Evolutionary conservation across 1,284 basidiomycete species (phyloP).

Genomic region (Rhodotorula sp.): DNA sequence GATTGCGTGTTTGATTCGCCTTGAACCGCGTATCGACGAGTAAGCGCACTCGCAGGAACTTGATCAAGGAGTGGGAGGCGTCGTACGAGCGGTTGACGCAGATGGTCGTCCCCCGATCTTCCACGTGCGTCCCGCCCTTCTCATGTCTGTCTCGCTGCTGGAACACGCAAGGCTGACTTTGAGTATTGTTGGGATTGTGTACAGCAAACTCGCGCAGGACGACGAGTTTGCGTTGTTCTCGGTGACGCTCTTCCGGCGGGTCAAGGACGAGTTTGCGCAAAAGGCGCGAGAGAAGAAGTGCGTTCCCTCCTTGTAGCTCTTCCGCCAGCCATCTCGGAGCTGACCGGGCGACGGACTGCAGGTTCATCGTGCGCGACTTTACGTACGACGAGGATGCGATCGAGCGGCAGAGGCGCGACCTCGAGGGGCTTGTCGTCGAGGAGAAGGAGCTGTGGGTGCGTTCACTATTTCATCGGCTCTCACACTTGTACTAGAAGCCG

Average conservation of each 20-base stretch:
- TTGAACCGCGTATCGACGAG: not conserved
- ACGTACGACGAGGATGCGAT: conserved; percentile 83
- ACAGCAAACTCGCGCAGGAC: conserved; percentile 69
- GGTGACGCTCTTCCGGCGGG: conserved; percentile 87
- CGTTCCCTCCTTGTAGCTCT: conserved; percentile 15
- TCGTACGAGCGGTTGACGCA: conserved; percentile 84
- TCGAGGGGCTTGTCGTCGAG: conserved; percentile 74
- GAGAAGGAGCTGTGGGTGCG: conserved; percentile 98
- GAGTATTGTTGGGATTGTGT: not conserved
- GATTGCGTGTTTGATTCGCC: too few species aligned
- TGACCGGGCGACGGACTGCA: conserved; percentile 33
- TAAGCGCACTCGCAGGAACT: conserved; percentile 59
- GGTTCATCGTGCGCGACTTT: conserved; percentile 92
- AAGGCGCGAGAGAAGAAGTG: conserved; percentile 95
- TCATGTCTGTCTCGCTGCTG: not conserved
- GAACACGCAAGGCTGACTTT: not conserved
- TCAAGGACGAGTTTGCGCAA: conserved; percentile 89
- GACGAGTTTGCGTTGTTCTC: conserved; percentile 85
- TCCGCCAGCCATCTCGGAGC: too few species aligned
- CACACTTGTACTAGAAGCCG: too few species aligned
- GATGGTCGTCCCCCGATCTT: conserved; percentile 96
- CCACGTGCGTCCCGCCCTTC: conserved; percentile 61
- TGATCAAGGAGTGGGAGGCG: conserved; percentile 81
- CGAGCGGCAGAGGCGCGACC: conserved; percentile 78
- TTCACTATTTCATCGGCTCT: too few species aligned